phyloP scores from a whole-genome alignment of 495 filamentous ascomycete species.

The Annulohypoxylon maeteangense region DNA sequence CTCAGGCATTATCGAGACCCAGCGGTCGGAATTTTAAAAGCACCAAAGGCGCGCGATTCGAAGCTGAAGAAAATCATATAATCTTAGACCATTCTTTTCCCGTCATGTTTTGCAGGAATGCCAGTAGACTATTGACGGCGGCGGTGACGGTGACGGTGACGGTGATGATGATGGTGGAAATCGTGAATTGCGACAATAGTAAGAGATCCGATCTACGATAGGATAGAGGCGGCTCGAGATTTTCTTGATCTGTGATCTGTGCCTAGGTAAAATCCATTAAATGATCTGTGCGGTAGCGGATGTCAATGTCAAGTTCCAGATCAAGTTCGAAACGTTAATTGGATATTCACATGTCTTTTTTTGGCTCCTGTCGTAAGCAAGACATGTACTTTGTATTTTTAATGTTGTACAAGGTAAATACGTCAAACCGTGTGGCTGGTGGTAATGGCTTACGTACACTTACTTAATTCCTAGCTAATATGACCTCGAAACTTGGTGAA shows the following conservation, averaged over 20 bases:
- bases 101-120: conserved; percentile 24
- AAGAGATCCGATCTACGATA: conserved; percentile 7
- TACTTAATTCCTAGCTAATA: conserved; percentile 11
- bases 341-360: conserved; percentile 35
- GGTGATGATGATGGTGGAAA: not conserved
- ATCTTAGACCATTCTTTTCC: conserved; percentile 13
- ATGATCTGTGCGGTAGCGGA: conserved; percentile 8
- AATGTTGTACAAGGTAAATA: not conserved
- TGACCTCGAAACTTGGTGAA: no score
- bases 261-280: conserved; percentile 8
- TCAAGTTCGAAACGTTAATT: not conserved
- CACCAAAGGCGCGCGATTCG: conserved; percentile 26
- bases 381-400: not conserved
- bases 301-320: not conserved
- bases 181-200: not conserved
- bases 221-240: not conserved
- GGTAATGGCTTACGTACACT: conserved; percentile 36
- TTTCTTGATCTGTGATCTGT: conserved; percentile 7
- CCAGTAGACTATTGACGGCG: not conserved
- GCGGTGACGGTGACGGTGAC: not conserved
- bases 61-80: conserved; percentile 36
- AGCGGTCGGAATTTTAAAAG: conserved; percentile 16
- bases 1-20: conserved; percentile 53
- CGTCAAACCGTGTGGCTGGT: not conserved
- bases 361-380: conserved; percentile 14